Evolutionary conservation across 192 early-diverging fungal species (phyloP).

Genomic region (Rhizophagus sp.): DNA sequence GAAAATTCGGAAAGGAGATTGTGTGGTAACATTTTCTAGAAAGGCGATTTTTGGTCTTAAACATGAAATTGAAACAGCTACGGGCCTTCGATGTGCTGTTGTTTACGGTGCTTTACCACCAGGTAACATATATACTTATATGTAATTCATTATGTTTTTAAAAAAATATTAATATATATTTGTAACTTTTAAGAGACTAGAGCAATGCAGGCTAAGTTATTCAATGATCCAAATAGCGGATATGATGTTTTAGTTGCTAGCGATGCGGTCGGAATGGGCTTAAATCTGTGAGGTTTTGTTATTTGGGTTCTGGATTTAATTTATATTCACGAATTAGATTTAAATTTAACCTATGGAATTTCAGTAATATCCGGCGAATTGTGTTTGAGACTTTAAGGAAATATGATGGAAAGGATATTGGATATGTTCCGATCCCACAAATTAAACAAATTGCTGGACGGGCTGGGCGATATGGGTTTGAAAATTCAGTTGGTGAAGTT

Average conservation of each 20-base stretch:
- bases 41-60: conserved; percentile 79
- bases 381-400: conserved; percentile 81
- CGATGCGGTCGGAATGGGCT: conserved; percentile 97
- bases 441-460: conserved; percentile 94
- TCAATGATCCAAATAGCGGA: conserved; percentile 79
- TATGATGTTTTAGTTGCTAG: conserved; percentile 89
- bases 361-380: conserved; percentile 83
- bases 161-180: too few species aligned
- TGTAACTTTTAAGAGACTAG: conserved; percentile 65
- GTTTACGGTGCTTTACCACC: conserved; percentile 95
- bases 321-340: not conserved
- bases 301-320: not conserved
- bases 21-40: conserved; percentile 88
- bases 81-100: conserved; percentile 80
- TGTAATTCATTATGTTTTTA: too few species aligned
- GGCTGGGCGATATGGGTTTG: conserved; percentile 82
- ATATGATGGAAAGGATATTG: conserved; percentile 66
- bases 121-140: conserved; percentile 33
- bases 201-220: conserved; percentile 81
- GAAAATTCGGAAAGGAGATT: conserved; percentile 78
- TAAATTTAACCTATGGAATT: not conserved
- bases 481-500: conserved; percentile 66
- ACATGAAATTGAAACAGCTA: conserved; percentile 69
- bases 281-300: conserved; percentile 70
- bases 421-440: conserved; percentile 68